Evolutionary conservation across 1,284 basidiomycete genomes (phyloP), one percentile per base, ranked within the genome.

Genomic region (Apiotrichum montevideense): DNA sequence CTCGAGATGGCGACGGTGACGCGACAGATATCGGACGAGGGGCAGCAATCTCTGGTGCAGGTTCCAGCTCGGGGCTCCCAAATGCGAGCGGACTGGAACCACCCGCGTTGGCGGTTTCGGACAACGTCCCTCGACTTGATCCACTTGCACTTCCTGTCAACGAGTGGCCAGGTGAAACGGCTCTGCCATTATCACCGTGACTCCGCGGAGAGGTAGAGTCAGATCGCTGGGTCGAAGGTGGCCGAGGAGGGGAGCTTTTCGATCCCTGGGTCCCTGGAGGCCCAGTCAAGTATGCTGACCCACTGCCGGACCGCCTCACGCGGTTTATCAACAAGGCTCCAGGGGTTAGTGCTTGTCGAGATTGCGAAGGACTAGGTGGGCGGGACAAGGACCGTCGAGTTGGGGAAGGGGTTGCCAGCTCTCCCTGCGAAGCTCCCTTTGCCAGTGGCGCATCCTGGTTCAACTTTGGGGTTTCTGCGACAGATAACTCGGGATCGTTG

Each of bases 81-180:
- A 71, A 72, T 5, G 67, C 63, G 3, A 71, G 53, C 3, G 71
- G 71, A 56, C 66, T 68, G 2, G 63, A 63, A 1, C 65, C 65
- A 3, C 63, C 58, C 2, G 40, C 54, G 33, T 54, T 56, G 13
- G 48, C 49, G 33, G 51, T 57, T 34, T 55, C 56, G 4, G 54
- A 56, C 6, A 48, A 32, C 6, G 52, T 51, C 10, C 61, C 60
- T 13, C 61, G 57, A 47, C 66, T 65, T 14, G 63, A 65, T 1
- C 59, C 63, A 32, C 66, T 61, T 5, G 40, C 32, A 15, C 46
- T 63, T 32, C 63, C 54, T 21, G 51, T 52, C 2, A 63, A 52
- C 7, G 66, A 61, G 41, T 63, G 63, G n/a, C 62, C 67, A 0
- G 68, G 68, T 9, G 41, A 42, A n/a, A 42, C n/a, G 41, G 11